Base-by-base conservation (phyloP, 139 green algal genomes). In the Micromonas pusilla region DNA sequence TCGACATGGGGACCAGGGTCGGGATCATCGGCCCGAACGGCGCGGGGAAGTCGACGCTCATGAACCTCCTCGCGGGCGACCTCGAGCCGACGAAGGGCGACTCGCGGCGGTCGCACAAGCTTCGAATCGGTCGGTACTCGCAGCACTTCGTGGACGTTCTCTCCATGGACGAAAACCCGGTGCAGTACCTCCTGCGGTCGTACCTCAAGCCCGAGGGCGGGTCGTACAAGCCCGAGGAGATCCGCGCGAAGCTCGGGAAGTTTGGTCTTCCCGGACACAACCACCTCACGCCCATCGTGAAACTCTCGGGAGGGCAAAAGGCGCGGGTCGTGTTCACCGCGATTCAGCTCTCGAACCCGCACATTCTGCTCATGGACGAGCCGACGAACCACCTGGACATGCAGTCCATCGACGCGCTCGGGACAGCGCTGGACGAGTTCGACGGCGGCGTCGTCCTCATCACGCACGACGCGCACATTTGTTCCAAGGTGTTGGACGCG, bases 351-450 rank as follows among this genome's bases (percentile, higher is more conserved):
- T 70, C 30, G 0, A 54, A 76, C 20, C 65, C 76, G n/a, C 76
- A 81, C 39, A 81, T 81, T 57, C 64, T 88, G 57, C 72, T 88
- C 31, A 45, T 88, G 25, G 84, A 88, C 66, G 84, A 88, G 86
- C 94, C 94, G 54, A 99, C 96, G 67, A 99, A 99, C 80, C 92
- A 99, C 74, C 79, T 99, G 73, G 96, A 99, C 89, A 99, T 99
- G 95, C 86, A 97, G 90, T 94, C 86, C 75, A 98, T 99, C 77
- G 96, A 99, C 76, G 94, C 96, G 19, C 81, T 96, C 66, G 84
- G 90, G 38, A 93, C 98, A 57, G 95, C 95, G 0, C 54, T 99
- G 6, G 88, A 94, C 39, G 89, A 92, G 81, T 98, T 97, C 81
- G 85, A 91, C 77, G 96, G 96, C 31, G 96, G 96, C 57, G 95